A percentile compares a stretch with the other conserved stretches of the same genome.
Evolutionary conservation across 106 monocot genomes (phyloP).

Genomic region (Platanthera guangdongensis): DNA sequence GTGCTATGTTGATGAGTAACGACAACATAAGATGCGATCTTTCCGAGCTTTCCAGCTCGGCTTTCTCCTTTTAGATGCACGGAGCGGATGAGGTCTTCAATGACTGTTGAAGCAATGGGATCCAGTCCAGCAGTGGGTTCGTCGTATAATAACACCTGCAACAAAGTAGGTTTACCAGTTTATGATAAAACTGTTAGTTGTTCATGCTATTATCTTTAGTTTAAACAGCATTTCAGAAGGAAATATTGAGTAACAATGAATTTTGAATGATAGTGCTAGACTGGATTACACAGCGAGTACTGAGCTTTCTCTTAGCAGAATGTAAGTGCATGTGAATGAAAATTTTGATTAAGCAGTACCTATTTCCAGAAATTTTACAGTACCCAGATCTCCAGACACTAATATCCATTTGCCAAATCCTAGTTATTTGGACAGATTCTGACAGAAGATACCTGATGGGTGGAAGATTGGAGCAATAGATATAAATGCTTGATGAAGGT

Average conservation of each 20-base stretch:
- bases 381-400: no score
- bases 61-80: slow-evolving; percentile 64
- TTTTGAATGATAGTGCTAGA: neutral
- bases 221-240: neutral
- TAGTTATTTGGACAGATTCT: no score
- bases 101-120: slow-evolving; percentile 97
- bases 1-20: slow-evolving; percentile 99
- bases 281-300: no score
- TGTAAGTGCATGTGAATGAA: no score
- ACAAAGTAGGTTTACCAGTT: neutral
- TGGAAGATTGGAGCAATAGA: no score
- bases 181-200: neutral
- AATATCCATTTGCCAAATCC: no score
- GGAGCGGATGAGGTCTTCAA: slow-evolving; percentile 95
- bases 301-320: no score
- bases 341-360: no score
- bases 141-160: slow-evolving; percentile 89
- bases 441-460: no score
- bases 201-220: neutral
- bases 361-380: no score
- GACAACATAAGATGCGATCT: slow-evolving; percentile 85
- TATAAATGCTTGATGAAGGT: no score
- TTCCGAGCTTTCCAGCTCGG: slow-evolving; percentile 46
- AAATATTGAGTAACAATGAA: neutral
- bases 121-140: slow-evolving; percentile 98